Percentiles rank a stretch among this genome's conserved stretches.
phyloP scores from a whole-genome alignment of 352 stramenopile genomes.

The Phytopythium boreale region DNA sequence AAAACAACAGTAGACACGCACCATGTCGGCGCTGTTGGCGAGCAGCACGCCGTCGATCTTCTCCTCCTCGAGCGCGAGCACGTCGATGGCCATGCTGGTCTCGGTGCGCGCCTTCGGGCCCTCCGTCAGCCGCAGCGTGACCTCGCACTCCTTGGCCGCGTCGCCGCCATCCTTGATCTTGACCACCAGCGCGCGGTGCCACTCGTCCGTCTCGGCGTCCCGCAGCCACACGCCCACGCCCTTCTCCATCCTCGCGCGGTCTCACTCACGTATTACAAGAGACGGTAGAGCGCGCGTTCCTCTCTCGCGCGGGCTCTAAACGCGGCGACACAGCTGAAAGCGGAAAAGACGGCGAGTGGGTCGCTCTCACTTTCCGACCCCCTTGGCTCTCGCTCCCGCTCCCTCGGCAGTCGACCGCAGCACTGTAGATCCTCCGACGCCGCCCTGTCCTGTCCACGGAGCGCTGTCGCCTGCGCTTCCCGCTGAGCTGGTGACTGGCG shows the following conservation, averaged over 20 bases:
- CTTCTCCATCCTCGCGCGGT: constrained; percentile 57
- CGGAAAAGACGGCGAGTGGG: no score
- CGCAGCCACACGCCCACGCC: constrained; percentile 76
- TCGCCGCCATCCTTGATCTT: constrained; percentile 25
- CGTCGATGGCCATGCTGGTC: constrained; percentile 44
- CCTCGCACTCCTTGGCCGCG: constrained; percentile 19
- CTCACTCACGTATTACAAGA: no score
- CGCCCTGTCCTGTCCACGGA: background rate
- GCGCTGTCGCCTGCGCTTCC: no score
- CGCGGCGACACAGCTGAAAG: no score
- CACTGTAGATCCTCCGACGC: no score
- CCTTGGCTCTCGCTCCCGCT: no score
- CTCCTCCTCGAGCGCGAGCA: constrained; percentile 68
- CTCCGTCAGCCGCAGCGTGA: constrained; percentile 53
- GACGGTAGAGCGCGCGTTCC: no score
- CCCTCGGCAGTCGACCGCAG: no score
- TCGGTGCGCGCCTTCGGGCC: constrained; percentile 47
- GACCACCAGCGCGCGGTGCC: constrained; percentile 60
- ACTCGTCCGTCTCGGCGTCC: constrained; percentile 62
- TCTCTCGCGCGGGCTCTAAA: no score
- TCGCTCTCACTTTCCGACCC: no score
- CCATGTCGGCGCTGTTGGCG: constrained; percentile 85
- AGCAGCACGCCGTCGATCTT: constrained; percentile 53
- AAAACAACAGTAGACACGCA: no score
- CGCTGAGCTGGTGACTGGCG: no score